phyloP scores from a whole-genome alignment of 331 rosid genomes.

The Prunus yedoensis region DNA sequence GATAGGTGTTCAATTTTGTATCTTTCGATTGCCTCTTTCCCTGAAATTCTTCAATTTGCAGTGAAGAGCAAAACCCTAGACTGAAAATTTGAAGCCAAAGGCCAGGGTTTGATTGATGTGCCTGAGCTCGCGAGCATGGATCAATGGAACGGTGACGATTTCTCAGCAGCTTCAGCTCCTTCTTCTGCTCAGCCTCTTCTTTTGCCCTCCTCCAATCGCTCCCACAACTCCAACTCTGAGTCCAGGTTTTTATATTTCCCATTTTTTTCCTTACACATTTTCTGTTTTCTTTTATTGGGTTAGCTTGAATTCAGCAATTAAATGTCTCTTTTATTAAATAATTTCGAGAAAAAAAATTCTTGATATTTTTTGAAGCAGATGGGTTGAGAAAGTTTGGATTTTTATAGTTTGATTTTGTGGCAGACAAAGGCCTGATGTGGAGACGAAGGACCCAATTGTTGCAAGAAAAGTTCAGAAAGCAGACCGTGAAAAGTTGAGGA shows the following conservation, averaged over 20 bases:
- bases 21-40: neutral
- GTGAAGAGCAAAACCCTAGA: conserved; percentile 1
- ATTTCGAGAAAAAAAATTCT: neutral
- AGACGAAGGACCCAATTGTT: conserved; percentile 51
- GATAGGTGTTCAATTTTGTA: neutral
- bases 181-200: conserved; percentile 26
- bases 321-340: neutral
- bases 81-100: neutral
- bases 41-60: neutral
- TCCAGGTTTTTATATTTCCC: conserved; percentile 31
- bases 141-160: conserved; percentile 40
- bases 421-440: conserved; percentile 58
- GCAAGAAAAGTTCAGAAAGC: conserved; percentile 83
- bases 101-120: neutral
- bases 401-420: conserved; percentile 2
- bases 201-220: conserved; percentile 4
- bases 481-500: conserved; percentile 88
- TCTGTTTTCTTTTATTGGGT: neutral
- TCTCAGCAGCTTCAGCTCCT: conserved; percentile 28
- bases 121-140: conserved; percentile 27
- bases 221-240: conserved; percentile 33
- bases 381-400: neutral
- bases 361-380: neutral
- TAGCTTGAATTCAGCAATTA: neutral
- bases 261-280: neutral